Conservation (phyloP, 371 early-diverging fungal species). For the Mortierella sp. region DNA sequence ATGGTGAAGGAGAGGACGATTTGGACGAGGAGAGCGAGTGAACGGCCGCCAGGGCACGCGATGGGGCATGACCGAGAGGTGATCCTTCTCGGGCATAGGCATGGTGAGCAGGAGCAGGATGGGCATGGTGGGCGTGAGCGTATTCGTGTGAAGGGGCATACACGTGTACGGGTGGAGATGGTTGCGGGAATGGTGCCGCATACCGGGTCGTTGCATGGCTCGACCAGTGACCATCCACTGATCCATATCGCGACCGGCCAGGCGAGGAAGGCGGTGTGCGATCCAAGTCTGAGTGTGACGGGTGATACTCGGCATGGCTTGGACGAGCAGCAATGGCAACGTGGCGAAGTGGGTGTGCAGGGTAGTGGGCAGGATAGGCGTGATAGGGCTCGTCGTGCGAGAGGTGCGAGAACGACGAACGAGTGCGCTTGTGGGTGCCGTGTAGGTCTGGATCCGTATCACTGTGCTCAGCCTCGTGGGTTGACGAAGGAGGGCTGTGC, state of each 20-base stretch:
- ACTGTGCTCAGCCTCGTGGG: constrained; percentile 41
- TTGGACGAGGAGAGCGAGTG: constrained; percentile 11
- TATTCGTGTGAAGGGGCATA: neutral
- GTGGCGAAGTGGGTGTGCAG: constrained; percentile 7
- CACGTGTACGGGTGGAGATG: neutral
- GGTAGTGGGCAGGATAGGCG: neutral
- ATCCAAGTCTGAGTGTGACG: neutral
- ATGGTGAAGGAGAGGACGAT: neutral
- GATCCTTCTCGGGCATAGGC: constrained; percentile 19
- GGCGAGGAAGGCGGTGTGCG: neutral
- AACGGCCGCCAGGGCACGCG: constrained; percentile 28
- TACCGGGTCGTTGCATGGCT: neutral
- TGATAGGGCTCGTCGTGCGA: neutral
- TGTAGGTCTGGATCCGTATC: constrained; percentile 12
- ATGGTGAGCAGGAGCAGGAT: constrained; percentile 12
- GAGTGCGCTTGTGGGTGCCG: constrained; percentile 16
- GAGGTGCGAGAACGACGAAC: constrained; percentile 3
- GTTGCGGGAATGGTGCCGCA: constrained; percentile 2
- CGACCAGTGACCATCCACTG: no score
- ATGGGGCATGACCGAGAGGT: constrained; percentile 24
- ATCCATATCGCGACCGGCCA: constrained; percentile 8
- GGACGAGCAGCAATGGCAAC: constrained; percentile 28
- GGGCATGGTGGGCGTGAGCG: constrained; percentile 26
- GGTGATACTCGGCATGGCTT: constrained; percentile 2
- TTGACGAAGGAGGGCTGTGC: constrained; percentile 42